These are phyloP conservation scores for Lonicera japonica DNA, from an alignment of 129 eudicot species.

Conservation along the genomic window DNA sequence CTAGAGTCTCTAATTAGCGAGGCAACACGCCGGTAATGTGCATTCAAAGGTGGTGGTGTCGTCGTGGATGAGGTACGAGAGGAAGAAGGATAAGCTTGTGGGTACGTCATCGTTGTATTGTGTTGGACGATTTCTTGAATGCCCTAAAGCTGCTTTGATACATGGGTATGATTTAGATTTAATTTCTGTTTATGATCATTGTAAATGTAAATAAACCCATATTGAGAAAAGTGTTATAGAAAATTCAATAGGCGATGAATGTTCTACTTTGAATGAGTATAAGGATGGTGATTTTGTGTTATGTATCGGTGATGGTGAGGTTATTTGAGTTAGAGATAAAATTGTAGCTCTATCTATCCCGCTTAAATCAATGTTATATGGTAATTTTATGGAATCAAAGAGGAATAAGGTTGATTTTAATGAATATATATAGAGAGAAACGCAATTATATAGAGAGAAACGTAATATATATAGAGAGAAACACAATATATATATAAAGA, in stretches of 20 bases:
- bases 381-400: constrained; percentile 48
- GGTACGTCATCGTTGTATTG: constrained; percentile 50
- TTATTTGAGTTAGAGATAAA: constrained; percentile 49
- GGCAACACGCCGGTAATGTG: no score
- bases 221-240: neutral
- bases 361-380: constrained; percentile 47
- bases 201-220: constrained; percentile 17
- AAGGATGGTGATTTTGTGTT: constrained; percentile 36
- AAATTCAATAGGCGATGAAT: constrained; percentile 1
- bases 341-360: constrained; percentile 57
- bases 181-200: no score
- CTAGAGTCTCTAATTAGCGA: constrained; percentile 50
- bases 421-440: constrained; percentile 46
- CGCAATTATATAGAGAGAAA: no score
- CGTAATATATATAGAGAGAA: no score
- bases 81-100: constrained; percentile 66
- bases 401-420: no score
- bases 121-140: constrained; percentile 54
- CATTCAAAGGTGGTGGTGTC: constrained; percentile 47
- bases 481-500: no score
- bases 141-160: constrained; percentile 51
- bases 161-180: constrained; percentile 30
- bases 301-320: constrained; percentile 37
- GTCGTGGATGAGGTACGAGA: constrained; percentile 59
- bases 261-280: neutral